phyloP scores from a whole-genome alignment of 257 asterid genomes.

The Gardenia jasminoides region DNA sequence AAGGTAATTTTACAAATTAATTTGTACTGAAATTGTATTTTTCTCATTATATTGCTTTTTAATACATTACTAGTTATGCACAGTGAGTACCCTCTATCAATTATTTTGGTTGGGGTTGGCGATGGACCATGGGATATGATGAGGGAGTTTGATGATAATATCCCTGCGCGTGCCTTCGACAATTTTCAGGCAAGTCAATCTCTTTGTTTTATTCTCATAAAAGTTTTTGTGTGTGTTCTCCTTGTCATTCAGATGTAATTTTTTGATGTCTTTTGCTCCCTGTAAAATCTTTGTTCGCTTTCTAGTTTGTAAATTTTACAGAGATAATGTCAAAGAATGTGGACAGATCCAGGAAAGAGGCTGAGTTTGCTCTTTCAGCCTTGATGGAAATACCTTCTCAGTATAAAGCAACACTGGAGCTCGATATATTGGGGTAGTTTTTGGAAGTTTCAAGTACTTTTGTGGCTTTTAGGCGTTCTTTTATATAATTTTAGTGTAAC shows the following conservation, averaged over 20 bases:
- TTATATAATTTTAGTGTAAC: slow-evolving; percentile 11
- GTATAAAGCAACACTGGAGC: slow-evolving; percentile 91
- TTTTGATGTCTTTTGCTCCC: neutral
- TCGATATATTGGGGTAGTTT: slow-evolving; percentile 74
- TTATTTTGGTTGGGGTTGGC: slow-evolving; percentile 87
- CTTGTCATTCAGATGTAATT: slow-evolving; percentile 10
- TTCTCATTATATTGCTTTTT: neutral
- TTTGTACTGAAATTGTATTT: neutral
- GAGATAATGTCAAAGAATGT: slow-evolving; percentile 77
- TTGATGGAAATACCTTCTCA: slow-evolving; percentile 97
- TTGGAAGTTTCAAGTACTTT: neutral
- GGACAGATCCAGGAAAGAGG: slow-evolving; percentile 75
- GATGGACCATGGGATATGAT: slow-evolving; percentile 99
- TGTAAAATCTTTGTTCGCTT: neutral
- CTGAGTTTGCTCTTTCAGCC: slow-evolving; percentile 92
- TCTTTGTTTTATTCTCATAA: slow-evolving; percentile 10
- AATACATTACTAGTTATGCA: slow-evolving; percentile 17
- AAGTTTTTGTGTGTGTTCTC: neutral
- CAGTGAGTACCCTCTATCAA: slow-evolving; percentile 84
- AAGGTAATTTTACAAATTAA: slow-evolving; percentile 45
- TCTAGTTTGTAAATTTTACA: slow-evolving; percentile 88
- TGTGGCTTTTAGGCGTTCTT: neutral
- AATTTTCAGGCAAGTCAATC: slow-evolving; percentile 73
- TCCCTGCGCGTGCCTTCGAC: slow-evolving; percentile 88
- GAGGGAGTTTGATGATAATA: slow-evolving; percentile 90